These are phyloP conservation scores for Aspergillus affinis DNA, from an alignment of 495 filamentous ascomycete species.

Conservation along the genomic window DNA sequence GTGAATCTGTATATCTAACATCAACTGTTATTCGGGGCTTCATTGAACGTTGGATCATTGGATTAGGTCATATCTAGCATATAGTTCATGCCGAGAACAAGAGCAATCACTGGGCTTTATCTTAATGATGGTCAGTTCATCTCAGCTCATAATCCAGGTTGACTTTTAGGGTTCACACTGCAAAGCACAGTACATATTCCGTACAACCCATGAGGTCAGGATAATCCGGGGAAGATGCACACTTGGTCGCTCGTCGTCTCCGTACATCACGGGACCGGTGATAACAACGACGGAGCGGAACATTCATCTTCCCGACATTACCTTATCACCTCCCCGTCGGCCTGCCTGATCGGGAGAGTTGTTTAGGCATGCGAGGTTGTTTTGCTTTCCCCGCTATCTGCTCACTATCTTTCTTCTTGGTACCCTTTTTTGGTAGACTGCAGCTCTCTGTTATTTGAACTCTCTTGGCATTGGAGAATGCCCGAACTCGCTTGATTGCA, in stretches of 20 bases:
- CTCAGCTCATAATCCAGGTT: no score
- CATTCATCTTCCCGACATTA: slow-evolving; percentile 13
- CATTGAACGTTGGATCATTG: no score
- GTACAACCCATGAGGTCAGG: no score
- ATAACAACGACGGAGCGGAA: neutral
- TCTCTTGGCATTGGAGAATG: neutral
- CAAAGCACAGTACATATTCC: no score
- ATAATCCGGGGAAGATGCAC: slow-evolving; percentile 1
- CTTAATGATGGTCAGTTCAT: no score
- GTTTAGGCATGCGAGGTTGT: slow-evolving; percentile 24
- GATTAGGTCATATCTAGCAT: no score
- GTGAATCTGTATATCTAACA: no score
- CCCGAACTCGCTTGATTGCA: neutral
- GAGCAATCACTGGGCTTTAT: no score
- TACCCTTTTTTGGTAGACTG: neutral
- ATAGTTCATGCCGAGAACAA: no score
- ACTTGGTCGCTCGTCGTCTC: neutral
- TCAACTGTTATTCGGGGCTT: no score
- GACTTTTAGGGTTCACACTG: no score
- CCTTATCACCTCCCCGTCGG: neutral
- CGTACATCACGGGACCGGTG: neutral
- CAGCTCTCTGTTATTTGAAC: no score
- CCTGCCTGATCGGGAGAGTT: slow-evolving; percentile 37
- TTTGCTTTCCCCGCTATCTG: slow-evolving; percentile 28
- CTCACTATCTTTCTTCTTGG: slow-evolving; percentile 12